phyloP scores from a whole-genome alignment of 495 filamentous ascomycete genomes.

The Apiosordaria backusii region DNA sequence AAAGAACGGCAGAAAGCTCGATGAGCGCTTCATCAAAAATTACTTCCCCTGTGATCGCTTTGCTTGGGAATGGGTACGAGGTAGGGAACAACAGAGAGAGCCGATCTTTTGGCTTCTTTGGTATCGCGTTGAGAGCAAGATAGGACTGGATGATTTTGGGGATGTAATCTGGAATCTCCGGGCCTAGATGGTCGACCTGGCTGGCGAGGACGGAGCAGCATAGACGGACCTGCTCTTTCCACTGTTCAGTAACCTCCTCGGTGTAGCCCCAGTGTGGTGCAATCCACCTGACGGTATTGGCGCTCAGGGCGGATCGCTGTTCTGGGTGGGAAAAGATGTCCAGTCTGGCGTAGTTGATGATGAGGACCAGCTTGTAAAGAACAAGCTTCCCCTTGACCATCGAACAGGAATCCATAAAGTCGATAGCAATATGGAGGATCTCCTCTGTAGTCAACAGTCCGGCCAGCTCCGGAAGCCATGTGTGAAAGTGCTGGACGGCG shows the following conservation, averaged over 20 bases:
- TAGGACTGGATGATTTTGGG: constrained; percentile 90
- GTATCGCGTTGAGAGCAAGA: constrained; percentile 62
- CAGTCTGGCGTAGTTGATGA: constrained; percentile 80
- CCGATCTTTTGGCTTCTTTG: constrained; percentile 60
- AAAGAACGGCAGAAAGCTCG: constrained; percentile 83
- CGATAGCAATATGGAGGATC: constrained; percentile 84
- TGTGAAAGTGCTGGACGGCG: constrained; percentile 94
- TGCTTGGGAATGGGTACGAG: constrained; percentile 82
- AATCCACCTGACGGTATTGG: constrained; percentile 86
- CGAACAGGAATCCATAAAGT: constrained; percentile 89
- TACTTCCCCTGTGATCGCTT: constrained; percentile 56
- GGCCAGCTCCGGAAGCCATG: constrained; percentile 86
- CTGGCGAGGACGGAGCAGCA: constrained; percentile 87
- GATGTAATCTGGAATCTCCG: constrained; percentile 80
- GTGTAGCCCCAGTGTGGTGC: constrained; percentile 88
- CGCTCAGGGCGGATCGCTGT: constrained; percentile 66
- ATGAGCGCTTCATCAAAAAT: constrained; percentile 85
- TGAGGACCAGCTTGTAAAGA: constrained; percentile 89
- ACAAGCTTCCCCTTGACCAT: constrained; percentile 87
- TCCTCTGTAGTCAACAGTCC: constrained; percentile 74
- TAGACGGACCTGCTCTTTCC: constrained; percentile 87
- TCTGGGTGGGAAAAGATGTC: constrained; percentile 74
- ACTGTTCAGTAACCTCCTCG: constrained; percentile 72
- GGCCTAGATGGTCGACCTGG: constrained; percentile 72
- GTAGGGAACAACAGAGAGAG: constrained; percentile 87